Conservation (phyloP, 176 grass and related monocot genomes). For the Bothriochloa decipiens region DNA sequence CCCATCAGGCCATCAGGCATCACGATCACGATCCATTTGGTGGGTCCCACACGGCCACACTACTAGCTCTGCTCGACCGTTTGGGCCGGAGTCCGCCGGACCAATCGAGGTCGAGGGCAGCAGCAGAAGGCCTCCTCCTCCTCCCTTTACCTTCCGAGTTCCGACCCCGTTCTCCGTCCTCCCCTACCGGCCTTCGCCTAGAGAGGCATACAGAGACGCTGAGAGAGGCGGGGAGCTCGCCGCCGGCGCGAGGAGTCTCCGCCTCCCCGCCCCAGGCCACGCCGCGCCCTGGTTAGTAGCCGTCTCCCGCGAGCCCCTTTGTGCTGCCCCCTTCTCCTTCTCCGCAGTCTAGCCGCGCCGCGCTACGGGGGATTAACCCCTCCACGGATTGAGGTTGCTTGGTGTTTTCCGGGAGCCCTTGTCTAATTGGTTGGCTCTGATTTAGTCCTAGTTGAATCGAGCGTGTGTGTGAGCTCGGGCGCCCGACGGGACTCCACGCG, state of each 20-base stretch:
- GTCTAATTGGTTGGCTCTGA: neutral
- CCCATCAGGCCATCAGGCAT: too few species aligned
- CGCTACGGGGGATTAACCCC: neutral
- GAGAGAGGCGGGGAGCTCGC: neutral
- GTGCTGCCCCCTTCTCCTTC: neutral
- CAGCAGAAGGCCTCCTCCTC: neutral
- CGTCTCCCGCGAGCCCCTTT: neutral
- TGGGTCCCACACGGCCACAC: too few species aligned
- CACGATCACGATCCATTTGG: too few species aligned
- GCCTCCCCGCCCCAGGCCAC: neutral
- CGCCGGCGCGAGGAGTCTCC: neutral
- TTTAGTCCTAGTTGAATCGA: too few species aligned
- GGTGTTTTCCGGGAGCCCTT: neutral
- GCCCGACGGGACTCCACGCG: neutral
- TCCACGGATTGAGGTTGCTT: neutral
- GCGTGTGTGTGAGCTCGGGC: neutral
- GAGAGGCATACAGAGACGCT: neutral
- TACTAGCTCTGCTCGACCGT: neutral
- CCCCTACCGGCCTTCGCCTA: neutral
- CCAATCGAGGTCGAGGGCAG: conserved; percentile 5
- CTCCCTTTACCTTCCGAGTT: too few species aligned
- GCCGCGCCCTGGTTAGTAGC: neutral
- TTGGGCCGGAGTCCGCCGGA: neutral
- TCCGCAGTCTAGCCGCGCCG: neutral
- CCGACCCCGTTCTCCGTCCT: neutral